A percentile compares a stretch with the other conserved stretches of the same genome.
Evolutionary conservation across 805 yeast species (phyloP).

Genomic region (Ogataea saltuana): DNA sequence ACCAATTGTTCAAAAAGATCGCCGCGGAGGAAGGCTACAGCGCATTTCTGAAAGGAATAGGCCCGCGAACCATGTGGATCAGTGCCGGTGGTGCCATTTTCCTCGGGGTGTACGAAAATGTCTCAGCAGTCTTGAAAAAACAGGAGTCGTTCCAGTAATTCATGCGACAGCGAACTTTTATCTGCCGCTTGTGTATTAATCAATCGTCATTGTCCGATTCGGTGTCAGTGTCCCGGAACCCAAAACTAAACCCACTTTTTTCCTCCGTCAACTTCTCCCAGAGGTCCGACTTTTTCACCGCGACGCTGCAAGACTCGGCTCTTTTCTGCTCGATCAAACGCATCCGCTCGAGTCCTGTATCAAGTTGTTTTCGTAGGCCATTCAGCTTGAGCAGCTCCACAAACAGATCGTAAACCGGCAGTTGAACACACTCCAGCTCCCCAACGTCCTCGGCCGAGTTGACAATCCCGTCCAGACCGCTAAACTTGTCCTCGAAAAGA

Average conservation of each 20-base stretch:
- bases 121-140: constrained; percentile 33
- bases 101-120: constrained; percentile 87
- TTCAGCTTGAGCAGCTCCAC: constrained; percentile 46
- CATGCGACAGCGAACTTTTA: constrained; percentile 9
- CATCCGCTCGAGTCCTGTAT: constrained; percentile 38
- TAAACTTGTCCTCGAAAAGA: constrained; percentile 11
- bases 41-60: constrained; percentile 81
- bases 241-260: constrained; percentile 36
- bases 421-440: constrained; percentile 40
- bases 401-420: constrained; percentile 68
- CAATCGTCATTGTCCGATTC: neutral
- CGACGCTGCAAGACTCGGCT: constrained; percentile 25
- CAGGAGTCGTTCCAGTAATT: constrained; percentile 4
- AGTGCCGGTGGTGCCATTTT: constrained; percentile 98
- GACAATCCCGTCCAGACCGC: constrained; percentile 15
- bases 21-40: constrained; percentile 69
- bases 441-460: constrained; percentile 64
- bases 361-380: constrained; percentile 40
- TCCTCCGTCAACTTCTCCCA: constrained; percentile 48
- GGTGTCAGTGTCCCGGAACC: constrained; percentile 25
- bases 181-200: neutral
- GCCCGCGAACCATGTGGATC: constrained; percentile 97
- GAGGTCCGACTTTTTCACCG: constrained; percentile 43
- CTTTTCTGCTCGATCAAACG: constrained; percentile 36
- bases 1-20: constrained; percentile 51